phyloP scores from a whole-genome alignment of 345 rosid genomes.

The Hypericum androsaemum region DNA sequence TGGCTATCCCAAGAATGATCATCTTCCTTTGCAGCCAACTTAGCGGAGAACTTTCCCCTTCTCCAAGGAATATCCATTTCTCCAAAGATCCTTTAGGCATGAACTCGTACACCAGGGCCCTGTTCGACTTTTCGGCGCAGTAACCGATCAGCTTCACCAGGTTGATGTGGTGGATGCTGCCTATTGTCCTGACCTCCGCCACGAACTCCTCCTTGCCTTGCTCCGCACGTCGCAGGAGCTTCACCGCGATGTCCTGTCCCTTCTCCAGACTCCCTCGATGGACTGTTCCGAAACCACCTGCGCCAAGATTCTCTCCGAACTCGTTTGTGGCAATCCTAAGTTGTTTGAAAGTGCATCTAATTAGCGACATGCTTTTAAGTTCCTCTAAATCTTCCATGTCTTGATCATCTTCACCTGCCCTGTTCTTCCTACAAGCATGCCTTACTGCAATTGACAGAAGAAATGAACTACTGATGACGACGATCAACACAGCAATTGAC shows the following conservation, averaged over 20 bases:
- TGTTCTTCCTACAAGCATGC: too few species aligned
- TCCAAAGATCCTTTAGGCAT: too few species aligned
- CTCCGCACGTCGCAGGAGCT: constrained; percentile 62
- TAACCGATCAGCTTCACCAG: too few species aligned
- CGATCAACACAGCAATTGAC: too few species aligned
- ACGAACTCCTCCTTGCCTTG: too few species aligned
- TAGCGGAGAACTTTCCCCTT: constrained; percentile 35
- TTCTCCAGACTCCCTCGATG: constrained; percentile 58
- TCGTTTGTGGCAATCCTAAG: constrained; percentile 41
- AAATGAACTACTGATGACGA: too few species aligned
- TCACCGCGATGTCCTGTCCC: constrained; percentile 68
- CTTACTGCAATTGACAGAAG: too few species aligned
- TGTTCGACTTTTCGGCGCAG: too few species aligned
- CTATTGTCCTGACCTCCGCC: too few species aligned
- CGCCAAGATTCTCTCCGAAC: constrained; percentile 49
- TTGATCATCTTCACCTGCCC: constrained; percentile 2
- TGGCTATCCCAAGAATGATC: constrained; percentile 77
- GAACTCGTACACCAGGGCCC: too few species aligned
- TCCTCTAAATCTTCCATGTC: constrained; percentile 12
- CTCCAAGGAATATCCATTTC: too few species aligned
- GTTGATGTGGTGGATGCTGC: too few species aligned
- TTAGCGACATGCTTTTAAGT: constrained; percentile 33
- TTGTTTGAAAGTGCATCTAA: constrained; percentile 49
- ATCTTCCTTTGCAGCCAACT: constrained; percentile 70
- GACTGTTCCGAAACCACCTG: constrained; percentile 78